Evolutionary conservation across 2,329 filamentous ascomycete species (phyloP).

Genomic region (Celoporthe dispersa): DNA sequence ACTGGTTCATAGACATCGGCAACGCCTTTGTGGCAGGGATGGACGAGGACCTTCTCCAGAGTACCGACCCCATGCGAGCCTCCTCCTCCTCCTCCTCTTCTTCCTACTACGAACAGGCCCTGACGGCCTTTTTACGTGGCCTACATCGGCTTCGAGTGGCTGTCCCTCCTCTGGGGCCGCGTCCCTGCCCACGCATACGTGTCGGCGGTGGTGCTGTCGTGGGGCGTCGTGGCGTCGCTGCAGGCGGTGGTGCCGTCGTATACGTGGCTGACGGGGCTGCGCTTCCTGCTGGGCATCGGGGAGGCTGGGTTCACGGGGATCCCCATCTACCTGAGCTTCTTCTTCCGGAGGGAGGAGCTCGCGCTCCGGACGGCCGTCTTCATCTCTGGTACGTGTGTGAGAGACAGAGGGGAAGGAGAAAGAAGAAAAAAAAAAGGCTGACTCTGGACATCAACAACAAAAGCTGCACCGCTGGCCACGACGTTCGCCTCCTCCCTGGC

Average conservation of each 20-base stretch:
- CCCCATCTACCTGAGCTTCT: slow-evolving; percentile 68
- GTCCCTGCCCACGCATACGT: slow-evolving; percentile 66
- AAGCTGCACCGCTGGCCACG: slow-evolving; percentile 79
- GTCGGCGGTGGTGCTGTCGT: slow-evolving; percentile 68
- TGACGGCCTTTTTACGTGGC: slow-evolving; percentile 67
- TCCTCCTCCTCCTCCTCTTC: background rate
- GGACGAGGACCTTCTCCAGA: slow-evolving; percentile 57
- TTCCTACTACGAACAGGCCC: slow-evolving; percentile 62
- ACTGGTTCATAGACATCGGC: slow-evolving; percentile 56
- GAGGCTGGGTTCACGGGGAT: slow-evolving; percentile 70
- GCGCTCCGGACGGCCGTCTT: slow-evolving; percentile 86
- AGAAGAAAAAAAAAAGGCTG: background rate
- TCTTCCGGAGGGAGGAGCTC: slow-evolving; percentile 71
- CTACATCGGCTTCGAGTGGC: slow-evolving; percentile 69
- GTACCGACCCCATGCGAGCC: background rate
- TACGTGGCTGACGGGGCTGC: slow-evolving; percentile 58
- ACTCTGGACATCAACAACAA: background rate
- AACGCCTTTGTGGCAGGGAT: slow-evolving; percentile 68
- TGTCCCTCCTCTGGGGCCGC: slow-evolving; percentile 64
- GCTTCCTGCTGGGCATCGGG: slow-evolving; percentile 62
- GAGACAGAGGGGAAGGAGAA: too few relatives aligned
- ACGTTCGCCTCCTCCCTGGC: slow-evolving; percentile 81
- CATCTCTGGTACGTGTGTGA: slow-evolving; percentile 63
- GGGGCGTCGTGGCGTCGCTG: slow-evolving; percentile 79
- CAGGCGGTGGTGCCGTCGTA: slow-evolving; percentile 71